These are phyloP conservation scores for Mycena crocata DNA, from an alignment of 768 basidiomycete species.

Conservation along the genomic window DNA sequence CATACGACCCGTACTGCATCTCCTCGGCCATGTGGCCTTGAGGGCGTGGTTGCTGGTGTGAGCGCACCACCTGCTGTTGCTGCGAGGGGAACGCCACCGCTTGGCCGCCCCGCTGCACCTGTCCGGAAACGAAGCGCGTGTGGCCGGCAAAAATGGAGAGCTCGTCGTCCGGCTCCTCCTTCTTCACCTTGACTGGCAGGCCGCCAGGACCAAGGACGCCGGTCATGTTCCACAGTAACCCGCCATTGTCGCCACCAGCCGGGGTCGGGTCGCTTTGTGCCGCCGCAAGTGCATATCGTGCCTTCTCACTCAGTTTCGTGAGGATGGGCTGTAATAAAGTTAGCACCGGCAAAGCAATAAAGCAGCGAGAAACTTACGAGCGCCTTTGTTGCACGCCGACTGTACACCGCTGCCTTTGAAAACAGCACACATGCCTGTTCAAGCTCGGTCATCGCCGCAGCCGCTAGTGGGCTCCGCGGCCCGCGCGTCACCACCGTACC, in stretches of 20 bases:
- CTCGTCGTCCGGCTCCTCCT: slow-evolving; percentile 71
- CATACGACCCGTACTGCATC: slow-evolving; percentile 23
- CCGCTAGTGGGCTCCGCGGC: slow-evolving; percentile 75
- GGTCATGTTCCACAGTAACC: slow-evolving; percentile 60
- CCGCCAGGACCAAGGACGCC: slow-evolving; percentile 31
- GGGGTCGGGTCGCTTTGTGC: slow-evolving; percentile 53
- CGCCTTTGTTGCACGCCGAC: slow-evolving; percentile 73
- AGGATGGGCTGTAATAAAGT: slow-evolving; percentile 63
- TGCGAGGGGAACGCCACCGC: slow-evolving; percentile 23
- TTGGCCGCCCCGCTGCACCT: slow-evolving; percentile 40
- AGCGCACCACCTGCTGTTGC: slow-evolving; percentile 16
- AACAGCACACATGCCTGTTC: slow-evolving; percentile 78
- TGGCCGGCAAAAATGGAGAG: slow-evolving; percentile 77
- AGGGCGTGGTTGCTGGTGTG: slow-evolving; percentile 32
- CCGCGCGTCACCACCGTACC: slow-evolving; percentile 83
- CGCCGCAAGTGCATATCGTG: slow-evolving; percentile 62
- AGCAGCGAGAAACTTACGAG: slow-evolving; percentile 55
- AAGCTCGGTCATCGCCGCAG: slow-evolving; percentile 75
- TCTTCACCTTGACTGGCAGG: slow-evolving; percentile 44
- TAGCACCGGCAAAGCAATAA: not conserved
- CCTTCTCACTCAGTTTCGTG: slow-evolving; percentile 72
- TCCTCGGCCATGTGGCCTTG: slow-evolving; percentile 33
- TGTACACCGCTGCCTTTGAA: slow-evolving; percentile 66
- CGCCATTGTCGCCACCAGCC: slow-evolving; percentile 46
- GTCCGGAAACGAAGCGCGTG: slow-evolving; percentile 68